These are phyloP conservation scores for Bifiguratus adelaidae DNA, from an alignment of 192 early-diverging fungal genomes.

Conservation along the genomic window DNA sequence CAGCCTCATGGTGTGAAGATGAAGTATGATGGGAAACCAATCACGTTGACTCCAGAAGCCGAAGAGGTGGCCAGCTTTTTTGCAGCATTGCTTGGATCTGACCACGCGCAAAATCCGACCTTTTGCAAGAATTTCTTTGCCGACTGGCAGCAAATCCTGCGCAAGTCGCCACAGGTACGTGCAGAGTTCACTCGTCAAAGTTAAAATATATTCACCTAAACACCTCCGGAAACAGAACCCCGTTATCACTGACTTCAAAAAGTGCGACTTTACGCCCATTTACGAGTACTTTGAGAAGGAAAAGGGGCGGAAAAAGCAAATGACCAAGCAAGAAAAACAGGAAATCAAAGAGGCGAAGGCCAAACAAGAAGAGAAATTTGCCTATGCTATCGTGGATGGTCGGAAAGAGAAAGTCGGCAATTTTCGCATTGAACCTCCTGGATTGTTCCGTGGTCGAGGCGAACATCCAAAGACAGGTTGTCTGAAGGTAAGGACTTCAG, in stretches of 20 bases:
- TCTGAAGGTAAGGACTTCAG: slow-evolving; percentile 53
- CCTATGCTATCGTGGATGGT: slow-evolving; percentile 68
- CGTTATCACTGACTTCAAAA: slow-evolving; percentile 61
- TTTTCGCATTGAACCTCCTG: slow-evolving; percentile 94
- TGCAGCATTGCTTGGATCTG: slow-evolving; percentile 76
- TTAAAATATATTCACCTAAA: neutral
- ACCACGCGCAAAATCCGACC: slow-evolving; percentile 68
- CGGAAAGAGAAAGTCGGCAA: slow-evolving; percentile 96
- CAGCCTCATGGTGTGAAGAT: slow-evolving; percentile 83
- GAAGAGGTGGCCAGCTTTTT: slow-evolving; percentile 96
- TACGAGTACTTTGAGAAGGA: slow-evolving; percentile 63
- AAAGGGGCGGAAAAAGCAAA: slow-evolving; percentile 69
- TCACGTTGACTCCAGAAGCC: slow-evolving; percentile 57
- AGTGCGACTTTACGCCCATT: slow-evolving; percentile 88
- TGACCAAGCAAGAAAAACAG: slow-evolving; percentile 89
- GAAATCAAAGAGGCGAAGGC: slow-evolving; percentile 61
- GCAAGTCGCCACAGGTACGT: slow-evolving; percentile 44
- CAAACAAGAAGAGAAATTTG: slow-evolving; percentile 65
- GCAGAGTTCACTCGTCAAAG: too few relatives aligned
- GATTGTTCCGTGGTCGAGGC: slow-evolving; percentile 93
- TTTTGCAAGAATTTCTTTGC: slow-evolving; percentile 91
- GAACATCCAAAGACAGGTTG: slow-evolving; percentile 90
- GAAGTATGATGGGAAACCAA: slow-evolving; percentile 66
- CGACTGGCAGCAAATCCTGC: slow-evolving; percentile 69
- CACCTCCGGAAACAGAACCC: slow-evolving; percentile 27